Percentiles rank a stretch among this genome's conserved stretches.
These are phyloP conservation scores for Neurospora sp. DNA, from an alignment of 495 filamentous ascomycete species.

Conservation along the genomic window DNA sequence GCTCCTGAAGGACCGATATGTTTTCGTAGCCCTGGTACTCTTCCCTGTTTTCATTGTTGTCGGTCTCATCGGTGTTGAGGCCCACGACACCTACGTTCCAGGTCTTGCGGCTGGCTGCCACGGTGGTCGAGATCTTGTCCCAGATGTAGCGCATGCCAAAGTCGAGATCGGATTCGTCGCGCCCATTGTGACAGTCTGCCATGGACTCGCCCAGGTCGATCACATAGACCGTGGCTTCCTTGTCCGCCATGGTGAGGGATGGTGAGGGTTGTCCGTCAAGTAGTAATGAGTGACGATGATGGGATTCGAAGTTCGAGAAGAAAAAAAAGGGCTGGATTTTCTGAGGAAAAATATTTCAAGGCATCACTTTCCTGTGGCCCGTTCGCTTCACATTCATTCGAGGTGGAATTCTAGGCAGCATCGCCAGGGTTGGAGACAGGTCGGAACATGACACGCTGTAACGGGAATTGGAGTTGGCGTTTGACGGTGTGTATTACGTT, in stretches of 20 bases:
- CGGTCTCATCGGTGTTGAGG: slow-evolving; percentile 68
- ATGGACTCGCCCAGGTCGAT: slow-evolving; percentile 80
- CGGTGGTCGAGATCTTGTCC: slow-evolving; percentile 84
- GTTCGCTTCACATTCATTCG: not conserved
- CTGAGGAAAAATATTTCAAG: not conserved
- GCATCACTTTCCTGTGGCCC: not conserved
- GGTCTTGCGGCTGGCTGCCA: slow-evolving; percentile 75
- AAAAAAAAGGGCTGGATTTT: not conserved
- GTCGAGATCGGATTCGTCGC: slow-evolving; percentile 72
- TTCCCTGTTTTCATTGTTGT: slow-evolving; percentile 48
- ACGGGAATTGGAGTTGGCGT: not conserved
- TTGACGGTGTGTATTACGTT: not conserved
- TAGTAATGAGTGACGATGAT: not conserved
- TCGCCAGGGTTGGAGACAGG: not conserved
- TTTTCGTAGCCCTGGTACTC: slow-evolving; percentile 60
- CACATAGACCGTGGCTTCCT: slow-evolving; percentile 89
- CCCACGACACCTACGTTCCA: slow-evolving; percentile 72
- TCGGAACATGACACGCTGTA: not conserved
- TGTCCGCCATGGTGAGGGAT: slow-evolving; percentile 64
- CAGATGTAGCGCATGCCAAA: slow-evolving; percentile 90
- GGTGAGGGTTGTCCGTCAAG: not conserved
- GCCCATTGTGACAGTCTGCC: slow-evolving; percentile 63
- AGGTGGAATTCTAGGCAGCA: slow-evolving; percentile 17
- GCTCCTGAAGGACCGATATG: slow-evolving; percentile 61
- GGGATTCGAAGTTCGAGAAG: not conserved